Conservation (phyloP, 495 filamentous ascomycete genomes). For the Neurospora tetraspora region DNA sequence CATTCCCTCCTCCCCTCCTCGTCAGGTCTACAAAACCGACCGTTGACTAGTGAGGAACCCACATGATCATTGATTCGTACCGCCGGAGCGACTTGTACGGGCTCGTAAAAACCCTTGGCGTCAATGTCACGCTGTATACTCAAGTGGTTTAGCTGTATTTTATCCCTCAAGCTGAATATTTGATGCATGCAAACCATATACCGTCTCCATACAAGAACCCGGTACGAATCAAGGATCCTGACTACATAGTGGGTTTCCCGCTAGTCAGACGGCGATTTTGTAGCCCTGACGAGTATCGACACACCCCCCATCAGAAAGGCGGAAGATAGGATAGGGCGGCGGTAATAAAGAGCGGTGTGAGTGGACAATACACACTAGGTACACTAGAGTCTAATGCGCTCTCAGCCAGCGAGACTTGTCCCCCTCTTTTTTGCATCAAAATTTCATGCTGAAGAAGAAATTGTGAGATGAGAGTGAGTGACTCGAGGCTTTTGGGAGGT, state of each 20-base stretch:
- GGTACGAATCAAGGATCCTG: no score
- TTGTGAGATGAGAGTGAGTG: neutral
- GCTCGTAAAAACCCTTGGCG: no score
- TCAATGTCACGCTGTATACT: no score
- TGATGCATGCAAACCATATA: no score
- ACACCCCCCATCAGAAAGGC: neutral
- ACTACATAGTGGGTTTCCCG: neutral
- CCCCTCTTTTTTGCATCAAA: neutral
- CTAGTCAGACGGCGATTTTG: no score
- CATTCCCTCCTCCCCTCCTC: neutral
- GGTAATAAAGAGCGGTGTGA: neutral
- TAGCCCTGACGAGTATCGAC: neutral
- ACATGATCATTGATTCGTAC: no score
- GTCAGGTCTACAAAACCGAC: no score
- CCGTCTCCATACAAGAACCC: no score
- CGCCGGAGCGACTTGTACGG: no score
- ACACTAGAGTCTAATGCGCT: neutral
- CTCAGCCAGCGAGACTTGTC: neutral
- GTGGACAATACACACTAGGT: neutral
- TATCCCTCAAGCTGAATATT: no score
- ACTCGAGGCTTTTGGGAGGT: neutral
- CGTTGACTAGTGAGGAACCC: no score
- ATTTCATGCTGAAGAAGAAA: neutral
- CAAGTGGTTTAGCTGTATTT: no score
- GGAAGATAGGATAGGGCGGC: neutral